Base-by-base conservation (phyloP, 768 basidiomycete species). In the Lactifluus echinatus region DNA sequence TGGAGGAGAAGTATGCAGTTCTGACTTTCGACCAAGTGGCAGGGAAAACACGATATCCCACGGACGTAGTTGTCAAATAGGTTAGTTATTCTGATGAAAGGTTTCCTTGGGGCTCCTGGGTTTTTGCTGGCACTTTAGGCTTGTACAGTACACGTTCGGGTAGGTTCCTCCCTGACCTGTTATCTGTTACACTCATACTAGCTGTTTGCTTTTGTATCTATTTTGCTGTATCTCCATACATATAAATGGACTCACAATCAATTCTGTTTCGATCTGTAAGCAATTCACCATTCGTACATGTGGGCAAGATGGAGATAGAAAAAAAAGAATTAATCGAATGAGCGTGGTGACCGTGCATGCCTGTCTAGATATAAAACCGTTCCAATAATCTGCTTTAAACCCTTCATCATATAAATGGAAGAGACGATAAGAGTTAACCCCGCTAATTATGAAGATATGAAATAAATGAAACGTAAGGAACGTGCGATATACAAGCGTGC, bases 381-480 rank as follows among this genome's bases (percentile, higher is more conserved):
- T 12, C 40, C 37, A 39, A 19, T 7, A 8, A 24, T 31, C n/a
- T n/a, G 26, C n/a, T n/a, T n/a, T n/a, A n/a, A n/a, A n/a, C n/a
- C n/a, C n/a, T n/a, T n/a, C n/a, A n/a, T n/a, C n/a, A n/a, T n/a
- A 29, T 6, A n/a, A 47, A 33, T 2, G 17, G 43, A 47, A 15
- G 15, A 21, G 17, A 8, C 15, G 39, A 40, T n/a, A 34, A 36
- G 26, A 24, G 12, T 28, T 26, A 21, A n/a, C 4, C 36, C 14
- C 10, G 36, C 17, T 17, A 17, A 37, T 17, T 5, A 37, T 17
- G n/a, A 4, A 15, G 24, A 11, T 43, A 48, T 19, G 8, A 34
- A 43, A 58, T 43, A 58, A 53, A 24, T 48, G 46, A 47, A 40
- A 33, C 34, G 47, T 33, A 50, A 57, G 17, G 56, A 57, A 26